These are phyloP conservation scores for Westerdykella sp. DNA, from an alignment of 2,329 filamentous ascomycete genomes.

Conservation along the genomic window DNA sequence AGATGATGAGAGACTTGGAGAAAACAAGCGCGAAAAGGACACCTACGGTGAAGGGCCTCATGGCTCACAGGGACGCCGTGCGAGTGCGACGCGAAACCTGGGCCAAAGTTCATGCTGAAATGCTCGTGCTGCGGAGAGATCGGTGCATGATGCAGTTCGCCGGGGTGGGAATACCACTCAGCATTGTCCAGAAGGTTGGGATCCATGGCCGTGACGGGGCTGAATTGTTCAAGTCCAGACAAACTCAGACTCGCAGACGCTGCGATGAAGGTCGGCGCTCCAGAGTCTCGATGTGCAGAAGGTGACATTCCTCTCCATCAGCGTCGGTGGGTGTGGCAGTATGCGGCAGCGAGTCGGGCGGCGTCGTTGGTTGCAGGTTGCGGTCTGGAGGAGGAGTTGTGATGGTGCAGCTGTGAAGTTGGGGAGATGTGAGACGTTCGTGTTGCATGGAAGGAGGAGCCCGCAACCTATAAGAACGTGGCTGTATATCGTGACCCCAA, in stretches of 20 bases:
- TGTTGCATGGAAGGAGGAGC: slow-evolving; percentile 17
- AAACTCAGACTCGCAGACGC: slow-evolving; percentile 35
- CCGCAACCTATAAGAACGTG: slow-evolving; percentile 25
- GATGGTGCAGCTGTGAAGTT: slow-evolving; percentile 9
- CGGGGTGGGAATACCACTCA: slow-evolving; percentile 16
- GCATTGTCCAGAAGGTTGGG: slow-evolving; percentile 20
- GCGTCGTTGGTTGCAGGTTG: slow-evolving; percentile 6
- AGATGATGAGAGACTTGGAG: neutral
- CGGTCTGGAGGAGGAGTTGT: slow-evolving; percentile 10
- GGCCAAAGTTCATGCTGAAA: slow-evolving; percentile 5
- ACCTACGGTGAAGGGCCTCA: slow-evolving; percentile 9
- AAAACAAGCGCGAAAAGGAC: neutral
- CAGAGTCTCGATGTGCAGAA: slow-evolving; percentile 27
- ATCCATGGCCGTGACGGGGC: slow-evolving; percentile 14
- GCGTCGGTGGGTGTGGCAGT: slow-evolving; percentile 16
- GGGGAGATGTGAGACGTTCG: slow-evolving; percentile 5
- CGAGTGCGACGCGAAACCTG: slow-evolving; percentile 12
- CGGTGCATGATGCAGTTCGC: neutral
- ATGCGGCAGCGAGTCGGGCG: slow-evolving; percentile 2
- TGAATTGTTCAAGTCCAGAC: slow-evolving; percentile 35
- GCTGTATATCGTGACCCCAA: neutral
- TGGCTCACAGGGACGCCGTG: slow-evolving; percentile 6
- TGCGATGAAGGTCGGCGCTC: slow-evolving; percentile 34
- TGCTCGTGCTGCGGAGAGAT: slow-evolving; percentile 8
- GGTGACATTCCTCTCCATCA: slow-evolving; percentile 37